These are phyloP conservation scores for Cydonia oblonga DNA, from an alignment of 331 rosid genomes.

Conservation along the genomic window DNA sequence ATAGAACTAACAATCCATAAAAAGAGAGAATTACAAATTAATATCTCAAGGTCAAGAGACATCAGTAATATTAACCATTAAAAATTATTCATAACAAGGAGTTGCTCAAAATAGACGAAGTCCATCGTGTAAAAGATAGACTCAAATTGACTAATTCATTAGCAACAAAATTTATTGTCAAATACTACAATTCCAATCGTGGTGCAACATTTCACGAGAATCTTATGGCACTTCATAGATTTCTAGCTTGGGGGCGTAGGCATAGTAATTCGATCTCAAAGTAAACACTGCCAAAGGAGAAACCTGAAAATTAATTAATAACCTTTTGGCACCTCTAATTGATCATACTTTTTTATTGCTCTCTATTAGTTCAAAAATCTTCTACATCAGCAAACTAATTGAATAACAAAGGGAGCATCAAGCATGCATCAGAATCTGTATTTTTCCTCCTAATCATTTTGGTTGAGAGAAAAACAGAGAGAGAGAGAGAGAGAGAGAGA, in stretches of 20 bases:
- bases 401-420: conserved; percentile 1
- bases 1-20: background rate
- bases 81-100: background rate
- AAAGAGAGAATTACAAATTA: too few species aligned
- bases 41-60: too few species aligned
- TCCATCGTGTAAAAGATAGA: too few species aligned
- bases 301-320: background rate
- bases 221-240: background rate
- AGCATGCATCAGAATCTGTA: conserved; percentile 36
- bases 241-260: background rate
- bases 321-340: conserved; percentile 14
- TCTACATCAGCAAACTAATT: background rate
- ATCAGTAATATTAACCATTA: background rate
- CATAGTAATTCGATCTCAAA: background rate
- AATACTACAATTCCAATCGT: background rate
- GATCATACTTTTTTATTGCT: background rate
- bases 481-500: background rate
- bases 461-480: conserved; percentile 3
- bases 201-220: background rate
- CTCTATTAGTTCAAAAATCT: background rate
- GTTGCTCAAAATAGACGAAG: background rate
- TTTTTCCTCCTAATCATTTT: background rate
- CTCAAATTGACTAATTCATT: background rate
- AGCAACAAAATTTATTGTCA: background rate
- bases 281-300: background rate